Conservation (phyloP, 768 basidiomycete genomes). For the Cystofilobasidium capitatum region DNA sequence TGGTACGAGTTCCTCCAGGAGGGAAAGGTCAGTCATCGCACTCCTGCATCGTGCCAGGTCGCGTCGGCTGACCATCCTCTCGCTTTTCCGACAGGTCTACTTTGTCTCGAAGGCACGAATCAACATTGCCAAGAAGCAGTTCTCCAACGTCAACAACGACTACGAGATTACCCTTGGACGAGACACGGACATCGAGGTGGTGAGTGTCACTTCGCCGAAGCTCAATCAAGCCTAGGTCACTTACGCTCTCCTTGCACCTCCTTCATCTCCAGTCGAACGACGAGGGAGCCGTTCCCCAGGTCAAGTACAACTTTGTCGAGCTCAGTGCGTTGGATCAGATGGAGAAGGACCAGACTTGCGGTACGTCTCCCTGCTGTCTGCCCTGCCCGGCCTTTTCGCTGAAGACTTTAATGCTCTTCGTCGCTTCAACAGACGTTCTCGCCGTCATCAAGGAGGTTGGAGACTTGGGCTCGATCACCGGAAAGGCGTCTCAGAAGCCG, state of each 20-base stretch:
- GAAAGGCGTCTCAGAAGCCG: conserved; percentile 61
- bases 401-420: not conserved
- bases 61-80: not conserved
- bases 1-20: conserved; percentile 78
- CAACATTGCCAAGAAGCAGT: conserved; percentile 94
- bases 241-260: not conserved
- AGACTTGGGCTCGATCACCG: conserved; percentile 58
- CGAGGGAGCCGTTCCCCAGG: conserved; percentile 58
- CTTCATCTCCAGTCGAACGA: conserved; percentile 59
- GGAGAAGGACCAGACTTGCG: conserved; percentile 71
- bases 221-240: not conserved
- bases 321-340: conserved; percentile 55
- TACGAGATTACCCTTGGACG: conserved; percentile 84
- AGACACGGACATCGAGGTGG: conserved; percentile 72
- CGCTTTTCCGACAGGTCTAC: conserved; percentile 49
- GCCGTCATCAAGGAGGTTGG: conserved; percentile 72
- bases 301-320: conserved; percentile 72
- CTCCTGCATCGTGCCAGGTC: not conserved
- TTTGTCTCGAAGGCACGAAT: conserved; percentile 81
- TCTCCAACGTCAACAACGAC: conserved; percentile 77
- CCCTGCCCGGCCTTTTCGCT: not conserved
- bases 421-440: conserved; percentile 60
- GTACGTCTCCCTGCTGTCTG: conserved; percentile 44
- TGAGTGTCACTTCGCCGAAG: conserved; percentile 32
- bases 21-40: conserved; percentile 48